Evolutionary conservation across 1,139 yeast genomes (phyloP), one percentile per base, ranked within the genome.

Genomic region (Candida tropicalis): DNA sequence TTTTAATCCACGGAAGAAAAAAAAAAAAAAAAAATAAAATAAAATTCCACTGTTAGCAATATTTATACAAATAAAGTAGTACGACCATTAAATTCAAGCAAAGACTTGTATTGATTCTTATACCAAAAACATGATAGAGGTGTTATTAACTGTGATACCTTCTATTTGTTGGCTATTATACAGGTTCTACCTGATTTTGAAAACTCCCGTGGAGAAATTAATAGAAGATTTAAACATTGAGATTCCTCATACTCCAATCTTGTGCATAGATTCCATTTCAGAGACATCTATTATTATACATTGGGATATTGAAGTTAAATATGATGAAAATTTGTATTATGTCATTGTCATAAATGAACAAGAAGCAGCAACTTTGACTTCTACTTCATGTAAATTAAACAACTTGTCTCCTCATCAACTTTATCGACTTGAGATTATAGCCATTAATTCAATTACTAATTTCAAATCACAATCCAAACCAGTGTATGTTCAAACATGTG

Each of bases 71-170:
- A 8, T 20, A 20, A n/a, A 27, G 17, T 27, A 27, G 29, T 27
- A 27, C 29, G 29, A 27, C 39, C 20, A 11, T 12, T 24, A 32
- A 36, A 26, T 27, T 32, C 16, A 31, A n/a, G n/a, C n/a, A n/a
- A n/a, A n/a, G n/a, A n/a, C n/a, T n/a, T n/a, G n/a, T n/a, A n/a
- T n/a, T n/a, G n/a, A n/a, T n/a, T n/a, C n/a, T n/a, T n/a, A n/a
- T n/a, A n/a, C n/a, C n/a, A n/a, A n/a, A n/a, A n/a, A n/a, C n/a
- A 71, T 72, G 77, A 59, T 71, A 35, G 76, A 72, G 55, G 54
- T 68, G 28, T 60, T 72, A 36, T 52, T 71, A 39, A 72, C 77
- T n/a, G 62, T 70, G 29, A 56, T 73, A 29, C 77, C 77, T 22
- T 69, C 77, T 35, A 44, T 70, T 8, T 55, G 65, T 42, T 73